Percentiles rank a stretch among this genome's conserved stretches.
Evolutionary conservation across 306 rosid species (phyloP).

Genomic region (Quillaja saponaria): DNA sequence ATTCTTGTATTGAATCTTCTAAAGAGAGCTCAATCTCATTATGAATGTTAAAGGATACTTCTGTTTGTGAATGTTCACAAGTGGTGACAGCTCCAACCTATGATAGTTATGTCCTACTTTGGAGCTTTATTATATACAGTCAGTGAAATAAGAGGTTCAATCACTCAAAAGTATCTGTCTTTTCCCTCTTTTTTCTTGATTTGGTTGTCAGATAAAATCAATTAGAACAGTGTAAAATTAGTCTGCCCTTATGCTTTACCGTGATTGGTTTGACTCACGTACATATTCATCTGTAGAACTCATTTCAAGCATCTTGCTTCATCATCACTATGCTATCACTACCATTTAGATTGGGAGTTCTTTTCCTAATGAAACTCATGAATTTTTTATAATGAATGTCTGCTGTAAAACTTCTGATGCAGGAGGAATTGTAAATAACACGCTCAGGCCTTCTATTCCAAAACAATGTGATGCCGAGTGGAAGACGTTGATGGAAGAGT

Average conservation of each 20-base stretch:
- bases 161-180: too few species aligned
- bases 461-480: constrained; percentile 82
- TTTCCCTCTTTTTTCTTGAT: too few species aligned
- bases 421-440: constrained; percentile 91
- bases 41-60: constrained; percentile 8
- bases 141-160: neutral
- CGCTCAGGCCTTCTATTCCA: constrained; percentile 84
- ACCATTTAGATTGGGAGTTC: neutral
- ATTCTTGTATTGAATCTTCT: constrained; percentile 5
- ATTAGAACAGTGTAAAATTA: too few species aligned
- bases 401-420: constrained; percentile 23
- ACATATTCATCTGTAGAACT: too few species aligned
- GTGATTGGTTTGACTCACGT: too few species aligned
- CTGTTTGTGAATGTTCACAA: neutral
- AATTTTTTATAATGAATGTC: constrained; percentile 25
- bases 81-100: neutral
- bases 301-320: too few species aligned
- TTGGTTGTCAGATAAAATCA: too few species aligned
- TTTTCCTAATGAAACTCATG: neutral
- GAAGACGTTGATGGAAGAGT: constrained; percentile 84
- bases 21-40: constrained; percentile 2
- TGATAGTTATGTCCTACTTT: constrained; percentile 2
- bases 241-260: too few species aligned
- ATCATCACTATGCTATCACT: too few species aligned
- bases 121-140: neutral